Evolutionary conservation across 1,284 basidiomycete species (phyloP).

Genomic region (Prillingera fragicola): DNA sequence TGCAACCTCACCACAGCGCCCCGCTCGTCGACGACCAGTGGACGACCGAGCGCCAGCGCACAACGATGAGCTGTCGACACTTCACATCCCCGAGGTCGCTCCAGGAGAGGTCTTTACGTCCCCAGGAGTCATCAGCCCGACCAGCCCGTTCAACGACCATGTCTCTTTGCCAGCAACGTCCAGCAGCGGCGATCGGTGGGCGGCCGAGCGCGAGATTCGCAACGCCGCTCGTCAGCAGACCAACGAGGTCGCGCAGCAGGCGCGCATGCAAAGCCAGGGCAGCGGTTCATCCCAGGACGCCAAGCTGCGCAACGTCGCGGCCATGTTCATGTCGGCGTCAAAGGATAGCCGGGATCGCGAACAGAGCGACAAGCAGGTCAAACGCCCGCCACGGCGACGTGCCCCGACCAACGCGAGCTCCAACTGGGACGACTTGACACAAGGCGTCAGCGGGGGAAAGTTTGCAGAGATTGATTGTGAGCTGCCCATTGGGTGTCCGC

Average conservation of each 20-base stretch:
- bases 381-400: conserved; percentile 9
- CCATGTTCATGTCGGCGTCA: conserved; percentile 37
- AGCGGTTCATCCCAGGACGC: too few relatives aligned
- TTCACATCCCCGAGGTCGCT: too few relatives aligned
- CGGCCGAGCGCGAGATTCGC: conserved; percentile 34
- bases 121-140: too few relatives aligned
- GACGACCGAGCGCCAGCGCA: too few relatives aligned
- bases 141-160: neutral
- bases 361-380: conserved; percentile 10
- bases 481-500: conserved; percentile 2
- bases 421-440: conserved; percentile 20
- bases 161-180: too few relatives aligned
- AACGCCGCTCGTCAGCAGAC: conserved; percentile 28
- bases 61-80: too few relatives aligned
- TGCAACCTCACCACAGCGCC: too few relatives aligned
- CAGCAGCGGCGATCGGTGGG: conserved; percentile 37
- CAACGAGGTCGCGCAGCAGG: conserved; percentile 19
- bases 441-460: conserved; percentile 30
- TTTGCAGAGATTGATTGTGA: conserved; percentile 47
- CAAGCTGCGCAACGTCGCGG: conserved; percentile 38
- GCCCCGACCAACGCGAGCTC: conserved; percentile 20
- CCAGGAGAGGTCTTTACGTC: too few relatives aligned
- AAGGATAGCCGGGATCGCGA: conserved; percentile 9
- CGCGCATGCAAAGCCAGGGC: conserved; percentile 7
- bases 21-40: too few relatives aligned